A percentile compares a stretch with the other conserved stretches of the same genome.
Evolutionary conservation across 805 yeast species (phyloP).

Genomic region (Pichia exigua): DNA sequence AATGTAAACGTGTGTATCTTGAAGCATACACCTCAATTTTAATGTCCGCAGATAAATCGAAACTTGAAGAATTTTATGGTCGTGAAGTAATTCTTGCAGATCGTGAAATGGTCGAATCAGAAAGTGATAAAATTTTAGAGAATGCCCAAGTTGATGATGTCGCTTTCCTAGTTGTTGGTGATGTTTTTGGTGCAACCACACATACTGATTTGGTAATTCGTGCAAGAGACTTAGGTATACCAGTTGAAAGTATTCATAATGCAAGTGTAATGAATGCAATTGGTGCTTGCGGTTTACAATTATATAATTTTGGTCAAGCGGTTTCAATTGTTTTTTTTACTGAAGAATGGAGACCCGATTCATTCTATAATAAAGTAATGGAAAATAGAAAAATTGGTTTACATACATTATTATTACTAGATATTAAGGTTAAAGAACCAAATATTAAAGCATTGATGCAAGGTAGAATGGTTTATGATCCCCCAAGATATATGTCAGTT

Average conservation of each 20-base stretch:
- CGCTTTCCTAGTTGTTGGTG: constrained; percentile 95
- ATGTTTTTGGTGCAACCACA: constrained; percentile 96
- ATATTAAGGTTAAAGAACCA: constrained; percentile 95
- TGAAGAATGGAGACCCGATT: constrained; percentile 93
- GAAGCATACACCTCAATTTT: constrained; percentile 94
- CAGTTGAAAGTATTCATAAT: constrained; percentile 80
- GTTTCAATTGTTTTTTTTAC: constrained; percentile 95
- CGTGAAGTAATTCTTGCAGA: constrained; percentile 83
- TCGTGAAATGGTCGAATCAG: constrained; percentile 87
- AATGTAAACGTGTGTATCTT: constrained; percentile 83
- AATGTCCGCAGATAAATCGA: constrained; percentile 79
- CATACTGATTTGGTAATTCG: constrained; percentile 90
- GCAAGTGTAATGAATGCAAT: constrained; percentile 98
- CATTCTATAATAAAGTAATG: constrained; percentile 80
- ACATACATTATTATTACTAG: constrained; percentile 82
- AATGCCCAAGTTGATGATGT: constrained; percentile 75
- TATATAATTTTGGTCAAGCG: constrained; percentile 94
- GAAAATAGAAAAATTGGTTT: constrained; percentile 88
- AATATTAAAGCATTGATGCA: constrained; percentile 90
- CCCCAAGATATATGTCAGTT: constrained; percentile 94
- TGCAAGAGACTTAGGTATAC: constrained; percentile 77
- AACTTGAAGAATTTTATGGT: constrained; percentile 79
- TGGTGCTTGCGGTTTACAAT: constrained; percentile 94
- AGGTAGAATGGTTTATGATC: constrained; percentile 87
- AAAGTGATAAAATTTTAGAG: constrained; percentile 73